A percentile compares a stretch with the other conserved stretches of the same genome.
Evolutionary conservation across 306 rosid genomes (phyloP).

Genomic region (Aeschynomene evenia): DNA sequence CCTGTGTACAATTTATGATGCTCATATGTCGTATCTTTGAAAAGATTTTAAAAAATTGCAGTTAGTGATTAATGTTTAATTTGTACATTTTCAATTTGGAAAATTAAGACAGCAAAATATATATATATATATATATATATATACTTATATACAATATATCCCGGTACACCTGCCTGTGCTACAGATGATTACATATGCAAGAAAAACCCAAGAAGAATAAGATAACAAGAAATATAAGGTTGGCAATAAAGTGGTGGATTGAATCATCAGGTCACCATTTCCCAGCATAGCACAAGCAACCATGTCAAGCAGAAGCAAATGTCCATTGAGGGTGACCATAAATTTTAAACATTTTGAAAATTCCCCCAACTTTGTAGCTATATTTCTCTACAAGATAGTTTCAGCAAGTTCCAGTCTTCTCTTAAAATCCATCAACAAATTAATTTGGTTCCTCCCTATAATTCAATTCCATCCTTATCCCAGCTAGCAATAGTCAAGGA

Average conservation of each 20-base stretch:
- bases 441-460: background rate
- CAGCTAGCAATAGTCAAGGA: background rate
- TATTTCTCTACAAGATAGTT: background rate
- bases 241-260: background rate
- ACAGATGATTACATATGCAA: too few species aligned
- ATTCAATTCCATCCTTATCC: background rate
- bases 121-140: too few species aligned
- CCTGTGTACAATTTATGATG: background rate
- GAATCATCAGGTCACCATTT: constrained; percentile 15
- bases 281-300: constrained; percentile 3
- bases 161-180: too few species aligned
- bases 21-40: too few species aligned
- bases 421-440: constrained; percentile 6
- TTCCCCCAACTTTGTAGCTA: background rate
- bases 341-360: background rate
- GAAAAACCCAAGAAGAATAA: constrained; percentile 4
- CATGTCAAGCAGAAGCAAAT: constrained; percentile 6
- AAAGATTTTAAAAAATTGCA: too few species aligned
- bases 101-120: too few species aligned
- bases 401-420: background rate
- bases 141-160: too few species aligned
- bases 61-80: too few species aligned
- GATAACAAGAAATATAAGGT: background rate
- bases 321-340: background rate
- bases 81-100: too few species aligned